Evolutionary conservation across 2,329 filamentous ascomycete genomes (phyloP).

Genomic region (Alternaria hordeiaustralica): DNA sequence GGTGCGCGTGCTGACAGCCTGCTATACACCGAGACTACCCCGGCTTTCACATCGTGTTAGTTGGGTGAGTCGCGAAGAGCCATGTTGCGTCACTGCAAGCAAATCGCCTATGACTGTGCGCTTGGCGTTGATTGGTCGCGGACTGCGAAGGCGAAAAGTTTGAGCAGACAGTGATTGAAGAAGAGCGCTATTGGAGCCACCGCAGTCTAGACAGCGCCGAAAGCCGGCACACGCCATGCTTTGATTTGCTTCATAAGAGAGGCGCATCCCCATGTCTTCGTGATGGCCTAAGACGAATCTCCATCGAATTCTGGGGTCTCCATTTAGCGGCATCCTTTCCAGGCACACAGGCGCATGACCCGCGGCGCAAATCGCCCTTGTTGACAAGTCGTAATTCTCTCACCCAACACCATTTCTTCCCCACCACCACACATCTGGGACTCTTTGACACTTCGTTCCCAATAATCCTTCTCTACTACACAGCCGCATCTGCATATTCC

Average conservation of each 20-base stretch:
- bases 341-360: conserved; percentile 14
- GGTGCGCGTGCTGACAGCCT: not conserved
- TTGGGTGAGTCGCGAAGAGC: conserved; percentile 9
- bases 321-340: conserved; percentile 10
- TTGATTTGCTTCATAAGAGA: conserved; percentile 9
- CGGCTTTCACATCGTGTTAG: not conserved
- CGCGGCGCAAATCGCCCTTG: conserved; percentile 3
- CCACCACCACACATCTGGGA: not conserved
- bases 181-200: conserved; percentile 13
- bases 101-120: conserved; percentile 21
- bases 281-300: conserved; percentile 1
- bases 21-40: not conserved
- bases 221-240: conserved; percentile 1
- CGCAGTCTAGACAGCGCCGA: conserved; percentile 1
- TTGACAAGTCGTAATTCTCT: conserved; percentile 1
- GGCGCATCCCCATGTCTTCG: conserved; percentile 5
- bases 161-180: conserved; percentile 11
- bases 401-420: not conserved
- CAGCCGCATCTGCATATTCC: not conserved
- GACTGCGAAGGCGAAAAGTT: conserved; percentile 13
- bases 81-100: conserved; percentile 6
- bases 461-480: not conserved
- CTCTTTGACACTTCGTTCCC: not conserved
- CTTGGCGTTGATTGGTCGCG: conserved; percentile 21
- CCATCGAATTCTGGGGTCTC: conserved; percentile 4